Evolutionary conservation across 225 moss, liverwort and hornwort species (phyloP).

Genomic region (Straminergon stramineum): DNA sequence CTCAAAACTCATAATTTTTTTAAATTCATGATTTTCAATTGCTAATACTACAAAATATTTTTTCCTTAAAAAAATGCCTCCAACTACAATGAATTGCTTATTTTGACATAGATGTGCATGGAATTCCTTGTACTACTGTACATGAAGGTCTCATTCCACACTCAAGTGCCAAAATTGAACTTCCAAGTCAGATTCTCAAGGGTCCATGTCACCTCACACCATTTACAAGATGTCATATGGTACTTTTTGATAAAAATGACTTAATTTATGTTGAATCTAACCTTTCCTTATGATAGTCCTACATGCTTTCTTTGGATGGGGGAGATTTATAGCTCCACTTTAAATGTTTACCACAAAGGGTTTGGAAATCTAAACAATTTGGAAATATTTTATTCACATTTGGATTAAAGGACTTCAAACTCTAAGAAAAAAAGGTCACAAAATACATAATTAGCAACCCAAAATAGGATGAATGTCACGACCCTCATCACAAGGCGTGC

Average conservation of each 20-base stretch:
- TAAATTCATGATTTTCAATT: not conserved
- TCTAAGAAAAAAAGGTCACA: not conserved
- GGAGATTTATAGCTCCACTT: rapidly evolving
- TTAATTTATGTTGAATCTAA: no score
- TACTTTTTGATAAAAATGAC: no score
- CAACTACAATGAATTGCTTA: rapidly evolving
- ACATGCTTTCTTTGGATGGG: rapidly evolving
- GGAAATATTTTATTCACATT: not conserved
- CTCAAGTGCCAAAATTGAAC: no score
- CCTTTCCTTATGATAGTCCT: not conserved
- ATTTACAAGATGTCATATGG: no score
- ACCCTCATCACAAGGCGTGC: no score
- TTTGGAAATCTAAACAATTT: not conserved
- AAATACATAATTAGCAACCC: not conserved
- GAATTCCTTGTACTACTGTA: not conserved
- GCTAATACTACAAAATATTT: not conserved
- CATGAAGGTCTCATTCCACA: no score
- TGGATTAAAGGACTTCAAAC: not conserved
- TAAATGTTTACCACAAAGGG: not conserved
- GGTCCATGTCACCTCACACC: no score
- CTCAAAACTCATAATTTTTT: no score
- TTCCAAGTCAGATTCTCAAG: no score
- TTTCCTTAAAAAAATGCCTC: not conserved
- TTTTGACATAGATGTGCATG: rapidly evolving
- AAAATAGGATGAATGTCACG: not conserved